Evolutionary conservation across 805 yeast genomes (phyloP), one percentile per base, ranked within the genome.

Genomic region (Schwanniomyces occidentalis): DNA sequence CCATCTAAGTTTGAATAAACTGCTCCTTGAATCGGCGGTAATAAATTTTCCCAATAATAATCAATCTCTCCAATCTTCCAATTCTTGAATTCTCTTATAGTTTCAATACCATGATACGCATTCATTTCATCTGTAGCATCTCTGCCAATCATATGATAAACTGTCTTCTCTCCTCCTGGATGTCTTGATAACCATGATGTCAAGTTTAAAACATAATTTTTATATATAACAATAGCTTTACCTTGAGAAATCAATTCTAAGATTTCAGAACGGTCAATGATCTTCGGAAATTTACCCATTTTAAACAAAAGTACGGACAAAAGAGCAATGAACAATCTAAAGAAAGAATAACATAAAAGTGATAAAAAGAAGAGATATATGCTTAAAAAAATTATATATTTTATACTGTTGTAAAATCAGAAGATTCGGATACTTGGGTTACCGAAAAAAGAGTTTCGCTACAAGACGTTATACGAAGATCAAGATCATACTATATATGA

Each of bases 121-220:
- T 80, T 75, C 85, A 88, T 87, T 56, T 89, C 96, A 54, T 87
- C 95, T 0, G 93, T 82, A 14, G 95, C 95, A 59, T 88, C 95
- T 37, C 91, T 64, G 2, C 96, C 96, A 3, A 88, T 76, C 82
- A 88, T 71, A 58, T 89, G 96, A 48, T 68, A 69, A 5, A 89
- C 80, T 2, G 95, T 90, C 51, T 78, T 84, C 40, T 82, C 90
- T 4, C 96, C 96, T 10, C 96, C 96, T 0, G 96, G 96, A 57
- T 88, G 96, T 32, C 49, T 67, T 16, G 66, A 67, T 22, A 88
- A 57, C 96, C 95, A 88, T 6, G 60, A 44, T 35, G 87, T 80
- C 38, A 89, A 64, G 45, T 78, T 75, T 26, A 88, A 64, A 4
- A 84, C 95, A 14, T 61, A 40, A 29, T 71, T 62, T 23, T 80